Base-by-base conservation (phyloP, 1,284 basidiomycete species). In the Bothia castanella region DNA sequence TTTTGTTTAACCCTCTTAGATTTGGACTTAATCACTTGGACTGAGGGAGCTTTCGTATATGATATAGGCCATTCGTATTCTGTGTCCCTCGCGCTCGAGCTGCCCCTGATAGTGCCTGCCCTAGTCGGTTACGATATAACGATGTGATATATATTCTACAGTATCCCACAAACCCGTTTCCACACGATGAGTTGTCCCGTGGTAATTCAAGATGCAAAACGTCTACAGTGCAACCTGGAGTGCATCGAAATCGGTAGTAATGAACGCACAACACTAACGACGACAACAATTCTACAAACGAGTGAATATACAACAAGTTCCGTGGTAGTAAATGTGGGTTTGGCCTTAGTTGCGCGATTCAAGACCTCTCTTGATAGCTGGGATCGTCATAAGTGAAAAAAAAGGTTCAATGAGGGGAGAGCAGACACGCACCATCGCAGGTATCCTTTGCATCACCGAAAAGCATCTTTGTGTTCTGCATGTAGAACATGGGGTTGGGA, bases 401-500 rank as follows among this genome's bases (percentile, higher is more conserved):
- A 37, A n/a, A n/a, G n/a, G 25, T 29, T 37, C 20, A 12, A 31
- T 8, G 12, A 49, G 1, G 16, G 5, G 19, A 40, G 13, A 14
- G 27, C n/a, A 32, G 32, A 53, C 21, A 58, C 77, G 57, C 54
- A 86, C 87, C 88, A 67, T 92, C 89, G 60, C 89, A 92, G 32
- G 85, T 87, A 60, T 86, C 83, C 67, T 89, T 91, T 34, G 90
- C 90, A 67, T 92, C 90, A 45, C 90, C 90, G 59, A 92, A 92
- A 55, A 92, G 61, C 90, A 92, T 92, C 72, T 86, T 88, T 39
- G 89, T 88, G 49, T 85, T 85, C 25, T 83, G 81, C 83, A 91
- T 90, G 69, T 84, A 92, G 75, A 92, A 92, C 81, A 92, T 87
- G 20, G 89, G 89, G 68, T 92, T 92, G 21, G 87, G 89, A 17